phyloP scores from a whole-genome alignment of 2,329 filamentous ascomycete genomes.

The Xylariaceae sp. region DNA sequence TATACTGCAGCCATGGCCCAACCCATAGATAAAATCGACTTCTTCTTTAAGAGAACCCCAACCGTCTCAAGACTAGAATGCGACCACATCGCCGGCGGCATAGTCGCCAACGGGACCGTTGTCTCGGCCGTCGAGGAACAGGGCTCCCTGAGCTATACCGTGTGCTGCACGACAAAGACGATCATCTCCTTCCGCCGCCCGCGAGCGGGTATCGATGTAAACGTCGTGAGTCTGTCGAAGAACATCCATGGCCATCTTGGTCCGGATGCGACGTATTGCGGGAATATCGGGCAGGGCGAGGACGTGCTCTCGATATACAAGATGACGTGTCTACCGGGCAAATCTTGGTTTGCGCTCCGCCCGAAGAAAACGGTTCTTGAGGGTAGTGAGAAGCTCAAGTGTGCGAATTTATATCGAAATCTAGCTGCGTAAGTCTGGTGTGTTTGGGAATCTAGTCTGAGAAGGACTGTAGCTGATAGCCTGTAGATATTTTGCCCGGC shows the following conservation, averaged over 20 bases:
- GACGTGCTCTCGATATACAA: background rate
- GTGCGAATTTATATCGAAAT: background rate
- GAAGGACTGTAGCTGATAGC: background rate
- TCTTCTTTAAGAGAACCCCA: background rate
- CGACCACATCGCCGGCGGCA: background rate
- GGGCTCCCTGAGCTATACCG: background rate
- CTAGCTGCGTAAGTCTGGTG: background rate
- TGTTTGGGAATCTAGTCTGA: background rate
- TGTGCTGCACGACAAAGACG: background rate
- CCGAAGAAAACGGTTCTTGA: background rate
- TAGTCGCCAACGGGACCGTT: background rate
- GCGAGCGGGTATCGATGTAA: background rate
- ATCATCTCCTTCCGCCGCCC: background rate
- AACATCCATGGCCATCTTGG: background rate
- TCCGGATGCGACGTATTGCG: background rate
- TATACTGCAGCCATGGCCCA: too few relatives aligned
- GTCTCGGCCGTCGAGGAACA: background rate
- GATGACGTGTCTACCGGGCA: background rate
- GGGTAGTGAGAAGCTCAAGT: background rate
- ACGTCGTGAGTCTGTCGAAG: background rate
- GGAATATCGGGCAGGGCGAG: background rate
- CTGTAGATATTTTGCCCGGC: background rate
- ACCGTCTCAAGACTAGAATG: background rate
- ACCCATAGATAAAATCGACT: background rate
- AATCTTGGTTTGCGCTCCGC: background rate